Conservation (phyloP, 2,329 filamentous ascomycete genomes). For the Cladosporium sp. region DNA sequence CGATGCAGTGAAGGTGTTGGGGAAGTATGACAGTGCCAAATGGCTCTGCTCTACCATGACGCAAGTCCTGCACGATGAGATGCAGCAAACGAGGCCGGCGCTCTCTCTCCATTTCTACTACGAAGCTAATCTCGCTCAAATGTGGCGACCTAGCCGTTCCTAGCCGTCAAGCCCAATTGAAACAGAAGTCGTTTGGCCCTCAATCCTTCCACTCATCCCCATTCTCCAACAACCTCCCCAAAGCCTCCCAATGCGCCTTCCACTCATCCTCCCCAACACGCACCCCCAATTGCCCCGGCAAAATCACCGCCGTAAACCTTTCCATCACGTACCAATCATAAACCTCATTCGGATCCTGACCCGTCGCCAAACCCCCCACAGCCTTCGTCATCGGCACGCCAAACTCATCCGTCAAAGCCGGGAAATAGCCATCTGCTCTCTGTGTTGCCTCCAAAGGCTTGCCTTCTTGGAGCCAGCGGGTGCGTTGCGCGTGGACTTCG, state of each 20-base stretch:
- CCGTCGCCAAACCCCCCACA: background rate
- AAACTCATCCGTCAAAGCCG: background rate
- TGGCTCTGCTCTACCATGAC: background rate
- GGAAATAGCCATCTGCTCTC: background rate
- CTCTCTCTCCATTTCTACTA: too few relatives aligned
- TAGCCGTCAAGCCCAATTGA: too few relatives aligned
- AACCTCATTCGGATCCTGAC: background rate
- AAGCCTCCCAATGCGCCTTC: background rate
- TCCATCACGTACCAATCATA: background rate
- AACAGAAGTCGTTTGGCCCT: too few relatives aligned
- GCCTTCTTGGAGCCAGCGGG: background rate
- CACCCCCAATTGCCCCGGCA: background rate
- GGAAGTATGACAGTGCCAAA: background rate
- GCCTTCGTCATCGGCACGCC: background rate
- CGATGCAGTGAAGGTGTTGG: background rate
- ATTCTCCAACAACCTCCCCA: constrained; percentile 4
- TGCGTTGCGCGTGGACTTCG: constrained; percentile 3
- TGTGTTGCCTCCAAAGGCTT: background rate
- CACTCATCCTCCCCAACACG: background rate
- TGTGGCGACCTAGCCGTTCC: too few relatives aligned
- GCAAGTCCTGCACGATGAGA: background rate
- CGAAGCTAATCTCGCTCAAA: too few relatives aligned
- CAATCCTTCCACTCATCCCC: background rate
- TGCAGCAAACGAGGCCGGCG: too few relatives aligned
- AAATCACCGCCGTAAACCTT: background rate